Percentiles rank a stretch among this genome's conserved stretches.
phyloP scores from a whole-genome alignment of 2,329 filamentous ascomycete genomes.

The Pestalotiopsis sp. region DNA sequence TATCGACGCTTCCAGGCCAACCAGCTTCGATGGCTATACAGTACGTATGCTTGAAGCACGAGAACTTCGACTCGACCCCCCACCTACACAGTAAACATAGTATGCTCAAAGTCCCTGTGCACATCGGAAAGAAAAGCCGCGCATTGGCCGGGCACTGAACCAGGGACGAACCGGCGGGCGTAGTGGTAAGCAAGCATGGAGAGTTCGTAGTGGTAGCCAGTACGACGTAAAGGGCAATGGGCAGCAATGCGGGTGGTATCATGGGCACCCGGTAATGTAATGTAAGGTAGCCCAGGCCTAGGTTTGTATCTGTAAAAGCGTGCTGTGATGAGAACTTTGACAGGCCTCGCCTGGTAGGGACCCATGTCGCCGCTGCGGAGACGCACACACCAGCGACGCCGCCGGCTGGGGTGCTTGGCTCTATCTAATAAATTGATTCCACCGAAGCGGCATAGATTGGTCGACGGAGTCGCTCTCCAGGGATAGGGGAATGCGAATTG shows the following conservation, averaged over 20 bases:
- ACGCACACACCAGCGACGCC: slow-evolving; percentile 6
- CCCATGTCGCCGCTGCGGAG: slow-evolving; percentile 1
- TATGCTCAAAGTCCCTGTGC: neutral
- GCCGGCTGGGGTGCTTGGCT: neutral
- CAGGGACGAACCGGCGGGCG: neutral
- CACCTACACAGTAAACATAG: neutral
- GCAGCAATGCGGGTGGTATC: too few species aligned
- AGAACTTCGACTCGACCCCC: too few species aligned
- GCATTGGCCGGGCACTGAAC: neutral
- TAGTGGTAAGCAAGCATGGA: neutral
- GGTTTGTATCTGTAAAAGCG: neutral
- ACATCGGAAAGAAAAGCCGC: slow-evolving; percentile 2
- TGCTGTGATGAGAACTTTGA: neutral
- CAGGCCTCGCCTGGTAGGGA: neutral
- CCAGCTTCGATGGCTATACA: neutral
- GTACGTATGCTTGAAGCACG: neutral
- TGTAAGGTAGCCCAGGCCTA: neutral
- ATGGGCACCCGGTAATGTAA: too few species aligned
- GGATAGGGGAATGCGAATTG: slow-evolving; percentile 11
- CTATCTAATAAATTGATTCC: slow-evolving; percentile 12
- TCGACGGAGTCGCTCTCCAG: neutral
- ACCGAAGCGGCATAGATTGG: slow-evolving; percentile 11
- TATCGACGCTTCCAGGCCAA: neutral
- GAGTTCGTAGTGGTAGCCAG: too few species aligned
- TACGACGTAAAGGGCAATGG: neutral